Evolutionary conservation across 371 early-diverging fungal species (phyloP), one percentile per base, ranked within the genome.

Genomic region (Apophysomyces sp.): DNA sequence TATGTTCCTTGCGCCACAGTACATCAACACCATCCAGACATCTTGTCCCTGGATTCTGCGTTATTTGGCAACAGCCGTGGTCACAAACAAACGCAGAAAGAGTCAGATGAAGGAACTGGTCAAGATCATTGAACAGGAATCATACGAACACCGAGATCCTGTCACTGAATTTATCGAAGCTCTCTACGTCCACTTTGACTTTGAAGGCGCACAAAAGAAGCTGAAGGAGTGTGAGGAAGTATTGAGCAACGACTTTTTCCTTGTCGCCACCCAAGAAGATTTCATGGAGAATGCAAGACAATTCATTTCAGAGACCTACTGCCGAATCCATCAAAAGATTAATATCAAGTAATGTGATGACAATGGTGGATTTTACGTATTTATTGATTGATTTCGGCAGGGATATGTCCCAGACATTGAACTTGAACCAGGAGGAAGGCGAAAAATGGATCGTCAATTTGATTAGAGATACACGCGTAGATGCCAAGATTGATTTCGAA

Each of bases 391-490:
- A 27, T 12, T 13, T 57, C 54, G 28, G 13, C 64, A 86, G 83
- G 30, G 89, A 87, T 51, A 85, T 97, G 74, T 86, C 92, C 36
- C 87, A 88, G 69, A 88, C 88, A 60, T 80, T 97, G 55, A 92
- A 93, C 74, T 82, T 96, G 85, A 80, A 79, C 68, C 88, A 89
- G 70, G 94, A 92, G 62, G 93, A 92, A 71, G 96, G 95, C 54
- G 96, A 96, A 76, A 95, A 95, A 76, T 96, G 96, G 96, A 93
- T 97, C 55, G 96, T 94, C 57, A 93, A 97, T 84, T 82, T 97
- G 71, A 95, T 97, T 72, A 87, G 96, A 44, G 93, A 96, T 67
- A 94, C 95, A 24, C 86, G 95, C 59, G 92, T 96, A 65, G 96
- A 97, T 61, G 97, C 96, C 69, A 97, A 97, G 88, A 92, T 97